Base-by-base conservation (phyloP, 2,329 filamentous ascomycete genomes). In the Graphium sp. region DNA sequence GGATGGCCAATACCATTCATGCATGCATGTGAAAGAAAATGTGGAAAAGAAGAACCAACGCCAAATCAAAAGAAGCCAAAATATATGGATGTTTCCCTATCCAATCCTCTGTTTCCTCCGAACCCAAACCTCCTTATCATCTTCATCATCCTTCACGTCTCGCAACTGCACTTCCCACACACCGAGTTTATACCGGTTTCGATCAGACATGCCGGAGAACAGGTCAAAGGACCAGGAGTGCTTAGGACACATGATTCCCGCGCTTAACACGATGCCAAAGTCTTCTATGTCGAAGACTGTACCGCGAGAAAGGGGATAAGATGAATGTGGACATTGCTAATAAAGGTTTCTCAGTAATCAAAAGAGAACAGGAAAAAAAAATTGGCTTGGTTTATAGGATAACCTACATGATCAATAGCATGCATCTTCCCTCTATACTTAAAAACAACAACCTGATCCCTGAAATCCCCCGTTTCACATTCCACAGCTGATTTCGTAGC, bases 141-240 rank as follows among this genome's bases (percentile, higher is more conserved):
- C 0, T 5, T 7, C 11, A 0, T 8, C 10, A 0, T 28, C 34
- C 6, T 39, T 31, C 0, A 34, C 10, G 10, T 40, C 40, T 4
- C 68, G 55, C 7, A 72, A 29, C 34, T 79, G 57, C 0, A 74
- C 60, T 36, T 79, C 73, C 71, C 73, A 79, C 0, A 74, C 48
- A 14, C 60, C 60, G 7, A 80, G 50, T 34, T 52, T 62, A 41
- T 80, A 80, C 25, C 49, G 64, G 1, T 63, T 72, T 0, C 72
- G 60, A 42, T 80, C 75, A 1, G 59, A 60, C 39, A 55, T 54
- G 0, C 75, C 75, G 0, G 73, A 66, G 29, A 69, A 65, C 3
- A 80, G 39, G 41, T 81, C 75, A 45, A 80, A 81, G 0, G 71
- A 74, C 75, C 75, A 81, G 5, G 58, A 66, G 35, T 80, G 74